phyloP scores from a whole-genome alignment of 805 yeast species.

The Cyberlindnera veronae region DNA sequence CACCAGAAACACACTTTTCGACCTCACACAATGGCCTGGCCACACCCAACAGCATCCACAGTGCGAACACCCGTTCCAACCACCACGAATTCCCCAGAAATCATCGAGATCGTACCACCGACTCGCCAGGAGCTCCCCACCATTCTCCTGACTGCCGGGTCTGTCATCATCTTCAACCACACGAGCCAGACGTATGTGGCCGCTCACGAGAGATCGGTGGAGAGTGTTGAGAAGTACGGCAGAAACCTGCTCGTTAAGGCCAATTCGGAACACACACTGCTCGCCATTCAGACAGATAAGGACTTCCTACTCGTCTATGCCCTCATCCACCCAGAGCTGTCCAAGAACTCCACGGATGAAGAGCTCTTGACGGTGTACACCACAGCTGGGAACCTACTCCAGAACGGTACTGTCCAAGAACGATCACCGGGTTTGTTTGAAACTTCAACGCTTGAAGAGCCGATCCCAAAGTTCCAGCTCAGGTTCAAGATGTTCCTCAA shows the following conservation, averaged over 20 bases:
- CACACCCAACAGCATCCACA: constrained; percentile 5
- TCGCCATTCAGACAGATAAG: constrained; percentile 34
- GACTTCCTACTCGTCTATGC: constrained; percentile 38
- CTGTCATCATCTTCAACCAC: constrained; percentile 33
- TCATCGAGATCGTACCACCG: constrained; percentile 4
- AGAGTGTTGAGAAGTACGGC: constrained; percentile 39
- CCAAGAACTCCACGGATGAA: constrained; percentile 14
- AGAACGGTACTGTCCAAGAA: constrained; percentile 25
- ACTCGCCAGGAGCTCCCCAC: constrained; percentile 1
- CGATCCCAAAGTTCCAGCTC: constrained; percentile 22
- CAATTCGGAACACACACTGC: constrained; percentile 24
- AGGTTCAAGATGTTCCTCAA: constrained; percentile 28
- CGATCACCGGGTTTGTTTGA: constrained; percentile 18
- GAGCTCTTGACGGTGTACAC: constrained; percentile 24
- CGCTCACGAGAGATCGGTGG: constrained; percentile 31
- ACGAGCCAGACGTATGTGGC: constrained; percentile 33
- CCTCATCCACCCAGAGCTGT: constrained; percentile 8
- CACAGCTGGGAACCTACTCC: constrained; percentile 18
- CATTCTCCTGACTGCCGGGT: constrained; percentile 30
- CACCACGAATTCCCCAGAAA: not conserved
- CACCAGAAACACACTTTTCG: no score
- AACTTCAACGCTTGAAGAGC: constrained; percentile 19
- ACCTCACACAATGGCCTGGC: constrained; percentile 14
- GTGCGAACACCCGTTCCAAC: not conserved
- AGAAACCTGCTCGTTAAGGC: constrained; percentile 29